phyloP scores from a whole-genome alignment of 345 rosid species.

The Trapa bicornis region DNA sequence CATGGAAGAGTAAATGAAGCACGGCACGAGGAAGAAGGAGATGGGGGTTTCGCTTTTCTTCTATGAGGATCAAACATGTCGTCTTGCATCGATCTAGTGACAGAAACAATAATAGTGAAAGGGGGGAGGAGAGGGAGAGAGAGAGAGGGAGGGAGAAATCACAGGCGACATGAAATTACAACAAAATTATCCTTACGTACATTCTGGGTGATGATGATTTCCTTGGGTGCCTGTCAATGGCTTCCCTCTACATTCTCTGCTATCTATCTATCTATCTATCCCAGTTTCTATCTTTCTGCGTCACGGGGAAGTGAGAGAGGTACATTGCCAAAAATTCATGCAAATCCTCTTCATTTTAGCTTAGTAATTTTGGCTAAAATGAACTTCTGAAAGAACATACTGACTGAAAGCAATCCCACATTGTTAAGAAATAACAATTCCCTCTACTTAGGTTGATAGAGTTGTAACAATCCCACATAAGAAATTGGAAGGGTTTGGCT shows the following conservation, averaged over 20 bases:
- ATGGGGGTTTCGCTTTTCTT: neutral
- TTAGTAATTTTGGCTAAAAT: conserved; percentile 29
- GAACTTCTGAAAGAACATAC: conserved; percentile 5
- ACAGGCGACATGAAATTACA: neutral
- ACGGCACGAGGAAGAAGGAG: too few species aligned
- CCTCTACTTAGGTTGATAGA: too few species aligned
- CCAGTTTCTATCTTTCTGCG: too few species aligned
- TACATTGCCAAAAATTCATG: conserved; percentile 22
- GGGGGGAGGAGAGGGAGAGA: neutral
- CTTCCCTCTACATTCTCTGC: neutral
- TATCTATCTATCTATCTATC: conserved; percentile 2
- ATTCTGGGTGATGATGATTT: too few species aligned
- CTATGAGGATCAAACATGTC: neutral
- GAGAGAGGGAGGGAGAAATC: neutral
- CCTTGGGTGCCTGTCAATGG: conserved; percentile 15
- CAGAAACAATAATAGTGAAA: neutral
- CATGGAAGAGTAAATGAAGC: neutral
- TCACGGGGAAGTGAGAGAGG: neutral
- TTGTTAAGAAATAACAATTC: too few species aligned
- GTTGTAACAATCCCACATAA: too few species aligned
- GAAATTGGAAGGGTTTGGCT: too few species aligned
- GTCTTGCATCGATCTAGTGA: neutral
- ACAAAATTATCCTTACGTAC: conserved; percentile 21
- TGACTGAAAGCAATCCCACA: too few species aligned
- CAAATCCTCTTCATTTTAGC: conserved; percentile 38